phyloP scores from a whole-genome alignment of 2,329 filamentous ascomycete genomes.

The Aspergillus persii region DNA sequence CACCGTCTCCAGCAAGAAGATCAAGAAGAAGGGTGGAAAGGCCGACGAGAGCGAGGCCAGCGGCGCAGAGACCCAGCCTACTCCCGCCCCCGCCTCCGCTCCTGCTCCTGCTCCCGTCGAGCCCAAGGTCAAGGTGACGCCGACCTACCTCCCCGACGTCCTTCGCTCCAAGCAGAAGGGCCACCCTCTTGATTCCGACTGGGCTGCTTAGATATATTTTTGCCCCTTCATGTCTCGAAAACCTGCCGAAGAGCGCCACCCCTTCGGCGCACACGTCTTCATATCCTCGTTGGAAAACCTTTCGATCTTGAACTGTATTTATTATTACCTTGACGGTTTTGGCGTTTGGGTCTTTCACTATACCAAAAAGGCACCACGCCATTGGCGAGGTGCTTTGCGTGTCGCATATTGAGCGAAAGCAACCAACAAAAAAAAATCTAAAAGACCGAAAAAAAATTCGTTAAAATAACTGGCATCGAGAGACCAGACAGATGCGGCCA shows the following conservation, averaged over 20 bases:
- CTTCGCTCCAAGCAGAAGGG: constrained; percentile 35
- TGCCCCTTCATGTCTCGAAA: neutral
- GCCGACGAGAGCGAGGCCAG: constrained; percentile 47
- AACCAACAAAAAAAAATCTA: neutral
- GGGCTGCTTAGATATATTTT: constrained; percentile 34
- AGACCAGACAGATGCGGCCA: neutral
- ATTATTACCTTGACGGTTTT: constrained; percentile 33
- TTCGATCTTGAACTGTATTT: constrained; percentile 30
- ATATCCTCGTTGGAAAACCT: neutral
- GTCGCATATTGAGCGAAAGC: constrained; percentile 13
- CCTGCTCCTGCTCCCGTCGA: constrained; percentile 27
- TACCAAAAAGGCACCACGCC: constrained; percentile 24
- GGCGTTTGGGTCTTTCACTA: constrained; percentile 33
- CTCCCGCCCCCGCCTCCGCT: constrained; percentile 11
- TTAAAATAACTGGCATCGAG: neutral
- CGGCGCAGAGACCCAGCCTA: constrained; percentile 33
- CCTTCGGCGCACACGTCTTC: neutral
- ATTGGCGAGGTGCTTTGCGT: constrained; percentile 18
- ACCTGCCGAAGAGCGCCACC: neutral
- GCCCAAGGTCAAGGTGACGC: constrained; percentile 36
- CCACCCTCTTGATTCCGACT: constrained; percentile 47
- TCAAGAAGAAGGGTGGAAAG: constrained; percentile 48
- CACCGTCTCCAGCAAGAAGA: constrained; percentile 59
- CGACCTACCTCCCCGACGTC: constrained; percentile 34
- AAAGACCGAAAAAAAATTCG: neutral